A percentile compares a stretch with the other conserved stretches of the same genome.
Conservation (phyloP, 768 basidiomycete genomes). For the Hemileccinum impolitum region DNA sequence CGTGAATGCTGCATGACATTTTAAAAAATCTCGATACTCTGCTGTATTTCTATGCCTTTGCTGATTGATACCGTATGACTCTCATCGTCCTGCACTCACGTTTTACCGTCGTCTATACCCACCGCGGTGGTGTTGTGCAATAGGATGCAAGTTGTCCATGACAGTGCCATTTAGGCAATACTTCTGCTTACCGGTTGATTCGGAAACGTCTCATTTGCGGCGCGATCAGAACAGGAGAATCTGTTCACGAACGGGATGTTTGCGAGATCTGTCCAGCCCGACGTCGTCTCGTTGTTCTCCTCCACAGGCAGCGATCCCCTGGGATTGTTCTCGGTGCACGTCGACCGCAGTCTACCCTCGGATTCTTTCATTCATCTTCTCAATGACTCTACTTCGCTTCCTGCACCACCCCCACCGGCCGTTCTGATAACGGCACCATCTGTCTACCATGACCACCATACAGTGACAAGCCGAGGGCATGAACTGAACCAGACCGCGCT, state of each 20-base stretch:
- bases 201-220: conserved; percentile 13
- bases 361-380: conserved; percentile 68
- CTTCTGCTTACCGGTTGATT: conserved; percentile 1
- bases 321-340: conserved; percentile 46
- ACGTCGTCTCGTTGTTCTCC: conserved; percentile 69
- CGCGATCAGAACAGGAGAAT: conserved; percentile 18
- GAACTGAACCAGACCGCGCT: conserved; percentile 63
- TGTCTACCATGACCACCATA: conserved; percentile 26
- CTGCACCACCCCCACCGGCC: conserved; percentile 45
- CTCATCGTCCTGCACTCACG: not conserved
- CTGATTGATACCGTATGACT: conserved; percentile 4
- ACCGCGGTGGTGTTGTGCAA: conserved; percentile 2
- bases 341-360: conserved; percentile 48
- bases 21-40: not conserved
- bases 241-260: conserved; percentile 41
- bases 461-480: conserved; percentile 32
- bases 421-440: conserved; percentile 42
- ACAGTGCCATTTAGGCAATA: conserved; percentile 3
- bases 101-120: conserved; percentile 1
- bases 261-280: conserved; percentile 54
- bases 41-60: conserved; percentile 15
- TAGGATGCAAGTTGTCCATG: conserved; percentile 5
- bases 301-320: conserved; percentile 66
- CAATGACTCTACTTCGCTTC: conserved; percentile 51
- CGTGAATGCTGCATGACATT: conserved; percentile 6